Base-by-base conservation (phyloP, 345 rosid species). In the Tarenaya hassleriana region DNA sequence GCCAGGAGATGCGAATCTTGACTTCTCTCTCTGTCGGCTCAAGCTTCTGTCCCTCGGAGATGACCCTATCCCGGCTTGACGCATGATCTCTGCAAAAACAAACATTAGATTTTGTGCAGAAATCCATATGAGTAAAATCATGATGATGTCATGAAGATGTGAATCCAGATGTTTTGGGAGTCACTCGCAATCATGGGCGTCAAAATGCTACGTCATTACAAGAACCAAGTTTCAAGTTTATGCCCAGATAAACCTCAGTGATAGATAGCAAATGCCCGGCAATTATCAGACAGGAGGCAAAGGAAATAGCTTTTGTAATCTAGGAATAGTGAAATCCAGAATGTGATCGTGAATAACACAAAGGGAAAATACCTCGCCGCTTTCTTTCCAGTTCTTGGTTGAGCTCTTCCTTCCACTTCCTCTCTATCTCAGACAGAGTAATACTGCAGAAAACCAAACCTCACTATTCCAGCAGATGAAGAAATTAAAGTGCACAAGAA, bases 1-100 rank as follows among this genome's bases (percentile, higher is more conserved):
- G 41, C 88, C 78, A n/a, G 98, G 98, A 51, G 96, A 91, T 62
- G 98, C 95, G 70, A 91, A 91, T 61, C 96, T 82, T 58, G 96
- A 80, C 50, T 82, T 64, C 54, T 90, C 95, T 68, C 92, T 82
- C 57, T 70, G 89, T 64, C 87, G 66, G 70, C 64, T 79, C 52
- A 76, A 47, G 40, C 76, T 64, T 56, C 85, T 75, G 47, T 90
- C 96, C 72, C 76, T 87, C 14, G 98, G 96, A 27, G 96, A 80
- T 35, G 77, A 74, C 48, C 82, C 94, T 29, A 47, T 52, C 8
- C 80, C 85, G 16, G 82, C 85, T 64, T 83, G 97, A 11, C 92
- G 77, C 81, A 71, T 72, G 76, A 80, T 82, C 74, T 91, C 98
- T 91, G 94, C 84, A 66, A 66, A 62, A 64, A 42, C 51, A 63